Conservation (phyloP, 257 asterid genomes). For the Coffea eugenioides region DNA sequence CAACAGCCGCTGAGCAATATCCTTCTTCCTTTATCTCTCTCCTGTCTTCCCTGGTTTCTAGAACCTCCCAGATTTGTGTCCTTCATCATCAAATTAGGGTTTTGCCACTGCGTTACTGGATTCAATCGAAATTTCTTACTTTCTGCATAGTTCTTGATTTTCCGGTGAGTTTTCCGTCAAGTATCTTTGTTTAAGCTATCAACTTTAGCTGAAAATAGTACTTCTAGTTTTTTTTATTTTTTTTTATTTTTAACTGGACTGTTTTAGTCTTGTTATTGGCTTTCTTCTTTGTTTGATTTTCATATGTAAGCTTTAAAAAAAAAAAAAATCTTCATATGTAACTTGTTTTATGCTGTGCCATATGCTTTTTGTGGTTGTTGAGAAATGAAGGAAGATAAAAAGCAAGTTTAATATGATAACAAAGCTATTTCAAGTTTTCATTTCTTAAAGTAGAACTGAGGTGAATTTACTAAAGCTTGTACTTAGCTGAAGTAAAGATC, state of each 20-base stretch:
- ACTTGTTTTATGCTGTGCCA: slow-evolving; percentile 4
- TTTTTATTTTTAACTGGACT: neutral
- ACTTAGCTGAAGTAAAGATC: neutral
- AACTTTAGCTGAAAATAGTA: slow-evolving; percentile 13
- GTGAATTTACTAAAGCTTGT: neutral
- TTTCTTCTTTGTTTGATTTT: neutral
- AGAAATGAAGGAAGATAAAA: neutral
- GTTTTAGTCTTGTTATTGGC: neutral
- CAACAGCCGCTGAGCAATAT: neutral
- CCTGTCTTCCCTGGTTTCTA: slow-evolving; percentile 28
- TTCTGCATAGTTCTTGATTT: slow-evolving; percentile 17
- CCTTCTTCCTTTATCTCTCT: slow-evolving; percentile 1
- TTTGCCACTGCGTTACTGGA: slow-evolving; percentile 15
- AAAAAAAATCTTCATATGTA: neutral
- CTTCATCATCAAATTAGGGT: slow-evolving; percentile 36
- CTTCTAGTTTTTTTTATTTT: slow-evolving; percentile 3
- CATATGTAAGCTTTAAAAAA: neutral
- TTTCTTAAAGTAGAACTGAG: neutral
- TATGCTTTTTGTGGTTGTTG: neutral
- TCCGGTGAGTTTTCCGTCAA: slow-evolving; percentile 46
- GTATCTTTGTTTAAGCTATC: slow-evolving; percentile 20
- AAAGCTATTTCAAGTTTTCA: neutral
- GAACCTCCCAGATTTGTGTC: slow-evolving; percentile 53
- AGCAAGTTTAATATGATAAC: neutral
- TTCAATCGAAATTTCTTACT: slow-evolving; percentile 19